These are phyloP conservation scores for Aspergillus calidoustus DNA, from an alignment of 2,329 filamentous ascomycete species.

Conservation along the genomic window DNA sequence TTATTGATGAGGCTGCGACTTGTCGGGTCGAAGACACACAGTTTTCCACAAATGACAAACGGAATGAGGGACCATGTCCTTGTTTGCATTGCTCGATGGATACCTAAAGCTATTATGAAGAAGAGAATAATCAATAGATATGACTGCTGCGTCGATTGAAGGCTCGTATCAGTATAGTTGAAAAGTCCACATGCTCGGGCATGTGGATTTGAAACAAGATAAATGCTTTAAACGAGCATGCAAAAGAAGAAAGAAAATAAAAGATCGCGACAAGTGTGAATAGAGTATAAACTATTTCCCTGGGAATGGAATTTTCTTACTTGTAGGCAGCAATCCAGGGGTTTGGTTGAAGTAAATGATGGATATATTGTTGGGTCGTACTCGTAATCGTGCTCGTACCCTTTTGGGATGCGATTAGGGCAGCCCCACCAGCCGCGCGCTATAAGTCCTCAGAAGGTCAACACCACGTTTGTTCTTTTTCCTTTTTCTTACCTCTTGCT, in stretches of 20 bases:
- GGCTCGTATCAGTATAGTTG: constrained; percentile 3
- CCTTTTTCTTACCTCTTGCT: background rate
- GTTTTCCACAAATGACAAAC: background rate
- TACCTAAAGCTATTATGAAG: background rate
- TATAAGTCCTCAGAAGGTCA: background rate
- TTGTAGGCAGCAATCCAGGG: too few species aligned
- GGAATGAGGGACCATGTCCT: constrained; percentile 3
- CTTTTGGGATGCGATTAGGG: background rate
- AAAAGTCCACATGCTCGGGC: background rate
- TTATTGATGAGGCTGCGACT: background rate
- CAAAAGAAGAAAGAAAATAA: background rate
- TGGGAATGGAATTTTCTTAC: too few species aligned
- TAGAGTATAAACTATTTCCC: background rate
- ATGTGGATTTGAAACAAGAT: background rate
- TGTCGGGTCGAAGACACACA: background rate
- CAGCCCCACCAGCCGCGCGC: background rate
- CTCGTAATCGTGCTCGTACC: background rate
- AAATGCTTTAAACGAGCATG: background rate
- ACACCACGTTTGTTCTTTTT: background rate
- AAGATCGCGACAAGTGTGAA: background rate
- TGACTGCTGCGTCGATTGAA: constrained; percentile 5
- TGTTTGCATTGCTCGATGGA: background rate
- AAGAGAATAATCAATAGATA: constrained; percentile 4
- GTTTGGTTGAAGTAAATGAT: background rate
- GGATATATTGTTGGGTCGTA: background rate